Evolutionary conservation across 345 rosid species (phyloP), one percentile per base, ranked within the genome.

Genomic region (Boechera stricta): DNA sequence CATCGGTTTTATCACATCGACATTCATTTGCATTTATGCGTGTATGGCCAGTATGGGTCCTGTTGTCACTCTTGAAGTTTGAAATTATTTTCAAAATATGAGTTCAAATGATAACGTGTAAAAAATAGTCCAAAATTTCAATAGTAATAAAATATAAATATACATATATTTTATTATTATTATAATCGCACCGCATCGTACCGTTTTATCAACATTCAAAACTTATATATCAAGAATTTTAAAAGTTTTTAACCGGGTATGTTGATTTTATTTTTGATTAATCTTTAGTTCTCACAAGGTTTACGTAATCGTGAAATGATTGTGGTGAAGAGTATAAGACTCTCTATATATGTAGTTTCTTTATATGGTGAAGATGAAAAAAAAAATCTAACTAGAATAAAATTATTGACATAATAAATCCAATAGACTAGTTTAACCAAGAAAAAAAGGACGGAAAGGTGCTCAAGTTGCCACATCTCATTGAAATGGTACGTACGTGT

Each of bases 381-480:
- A 39, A 29, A 11, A 8, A 6, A 1, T 1, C 39, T 55, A 41
- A 56, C 16, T 69, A 56, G 28, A 39, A 55, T 41, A 3, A 41
- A 69, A 42, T 42, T 12, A 42, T 42, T 15, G 44, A 39, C 12
- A 39, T 39, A 39, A 39, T 39, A 39, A 39, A 39, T 60, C 29
- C 38, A 42, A 61, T 60, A 10, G 48, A 59, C 28, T 26, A 1
- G 67, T 63, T 36, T 12, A 29, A 51, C 56, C 13, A 69, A 51
- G 31, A 3, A 44, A 65, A 18, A 35, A 58, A 16, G 0, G 49
- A 69, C 67, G 48, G 47, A 77, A 69, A 63, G 77, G 72, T 71
- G 33, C 9, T 57, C 54, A 77, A 71, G 29, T 77, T 77, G 77
- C 61, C 81, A 77, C 67, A 64, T 71, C 77, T 54, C 58, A 13